A percentile compares a stretch with the other conserved stretches of the same genome.
Evolutionary conservation across 2,329 filamentous ascomycete species (phyloP).

Genomic region (Pseudogymnoascus sp.): DNA sequence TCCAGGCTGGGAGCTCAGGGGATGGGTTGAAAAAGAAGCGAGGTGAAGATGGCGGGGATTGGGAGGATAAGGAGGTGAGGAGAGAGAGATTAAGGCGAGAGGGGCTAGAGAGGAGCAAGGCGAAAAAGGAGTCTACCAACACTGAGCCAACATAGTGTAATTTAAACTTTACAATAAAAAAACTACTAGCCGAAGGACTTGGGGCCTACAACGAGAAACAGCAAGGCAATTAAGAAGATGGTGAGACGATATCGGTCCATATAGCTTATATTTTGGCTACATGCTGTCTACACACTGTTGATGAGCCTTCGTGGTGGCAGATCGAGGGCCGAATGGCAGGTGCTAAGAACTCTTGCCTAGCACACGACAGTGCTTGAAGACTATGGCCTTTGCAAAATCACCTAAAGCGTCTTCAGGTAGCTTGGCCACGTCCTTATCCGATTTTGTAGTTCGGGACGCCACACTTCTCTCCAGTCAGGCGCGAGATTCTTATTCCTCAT

Average conservation of each 20-base stretch:
- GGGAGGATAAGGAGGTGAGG: slow-evolving; percentile 48
- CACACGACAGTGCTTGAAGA: slow-evolving; percentile 5
- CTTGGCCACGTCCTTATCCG: not conserved
- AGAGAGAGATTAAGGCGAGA: slow-evolving; percentile 51
- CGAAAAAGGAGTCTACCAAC: not conserved
- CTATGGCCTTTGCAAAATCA: not conserved
- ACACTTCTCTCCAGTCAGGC: slow-evolving; percentile 1
- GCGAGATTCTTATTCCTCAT: slow-evolving; percentile 50
- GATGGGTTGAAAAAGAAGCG: slow-evolving; percentile 17
- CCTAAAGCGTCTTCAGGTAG: slow-evolving; percentile 2
- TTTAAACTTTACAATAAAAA: not conserved
- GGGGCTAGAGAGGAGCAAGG: slow-evolving; percentile 43
- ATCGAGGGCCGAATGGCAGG: not conserved
- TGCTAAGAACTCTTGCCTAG: slow-evolving; percentile 6
- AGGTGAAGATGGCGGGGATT: slow-evolving; percentile 35
- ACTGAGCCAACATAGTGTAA: not conserved
- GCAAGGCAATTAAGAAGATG: not conserved
- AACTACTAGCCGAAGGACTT: not conserved
- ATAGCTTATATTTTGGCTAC: slow-evolving; percentile 3
- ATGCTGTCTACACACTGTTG: slow-evolving; percentile 6
- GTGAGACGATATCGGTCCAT: not conserved
- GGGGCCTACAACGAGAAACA: not conserved
- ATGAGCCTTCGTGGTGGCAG: not conserved
- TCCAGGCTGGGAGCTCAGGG: slow-evolving; percentile 15
- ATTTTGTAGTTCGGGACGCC: slow-evolving; percentile 1